Evolutionary conservation across 148 eudicot species (phyloP), one percentile per base, ranked within the genome.

Genomic region (Drosera capensis): DNA sequence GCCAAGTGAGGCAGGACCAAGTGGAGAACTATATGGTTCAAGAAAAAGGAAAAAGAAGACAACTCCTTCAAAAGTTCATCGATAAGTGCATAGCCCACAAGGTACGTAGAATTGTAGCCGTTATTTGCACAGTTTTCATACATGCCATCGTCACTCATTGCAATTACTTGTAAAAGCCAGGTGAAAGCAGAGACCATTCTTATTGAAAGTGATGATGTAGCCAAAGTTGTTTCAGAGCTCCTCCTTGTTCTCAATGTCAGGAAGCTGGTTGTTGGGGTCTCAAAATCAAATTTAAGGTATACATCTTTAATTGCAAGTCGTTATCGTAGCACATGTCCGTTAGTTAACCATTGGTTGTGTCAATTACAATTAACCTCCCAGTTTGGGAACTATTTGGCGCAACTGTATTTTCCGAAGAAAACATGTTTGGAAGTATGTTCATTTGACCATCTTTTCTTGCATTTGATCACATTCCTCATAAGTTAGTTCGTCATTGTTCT

Each of bases 101-200:
- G 90, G 96, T 79, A 68, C 39, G 19, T 34, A 0, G 2, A 15
- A 5, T 9, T 1, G 14, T 11, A 4, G 4, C 9, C 6, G 6
- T 3, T 28, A 28, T 3, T 28, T 28, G 6, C 31, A 3, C 31
- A 28, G 31, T 34, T 13, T 4, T 35, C 23, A 45, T 29, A 3
- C 20, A 43, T 49, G 24, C 26, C 21, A 34, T 34, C n/a, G n/a
- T 11, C 38, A 28, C n/a, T 5, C 9, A 34, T 34, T 15, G 38
- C 38, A 0, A 28, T 28, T 34, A 4, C 11, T 34, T 13, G n/a
- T 34, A 34, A 15, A 34, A 34, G n/a, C 22, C 58, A 83, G 90
- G 84, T 80, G 31, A 75, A 75, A 54, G 97, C 70, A 29, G 97
- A 88, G 41, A 88, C 97, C n/a, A 66, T 88, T 52, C 62, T 83